These are phyloP conservation scores for Septoria petroselini DNA, from an alignment of 2,329 filamentous ascomycete genomes.

Conservation along the genomic window DNA sequence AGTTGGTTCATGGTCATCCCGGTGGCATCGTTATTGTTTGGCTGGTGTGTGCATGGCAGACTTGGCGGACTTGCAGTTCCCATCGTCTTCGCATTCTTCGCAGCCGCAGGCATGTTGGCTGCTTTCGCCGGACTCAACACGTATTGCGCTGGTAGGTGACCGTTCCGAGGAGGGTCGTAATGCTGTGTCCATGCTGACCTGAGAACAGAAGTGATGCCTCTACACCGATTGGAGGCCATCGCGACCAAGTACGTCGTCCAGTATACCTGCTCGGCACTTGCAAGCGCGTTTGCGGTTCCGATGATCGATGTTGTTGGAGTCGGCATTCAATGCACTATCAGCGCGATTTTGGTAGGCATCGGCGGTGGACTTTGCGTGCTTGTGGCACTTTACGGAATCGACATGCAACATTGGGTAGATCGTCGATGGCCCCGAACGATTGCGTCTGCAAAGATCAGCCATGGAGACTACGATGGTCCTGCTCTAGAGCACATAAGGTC, in stretches of 20 bases:
- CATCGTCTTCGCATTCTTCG: constrained; percentile 66
- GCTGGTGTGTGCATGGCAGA: constrained; percentile 56
- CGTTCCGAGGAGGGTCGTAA: constrained; percentile 3
- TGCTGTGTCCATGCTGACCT: background rate
- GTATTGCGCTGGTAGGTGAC: constrained; percentile 59
- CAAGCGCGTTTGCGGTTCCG: constrained; percentile 66
- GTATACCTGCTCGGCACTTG: constrained; percentile 68
- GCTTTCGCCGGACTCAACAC: constrained; percentile 71
- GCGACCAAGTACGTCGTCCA: constrained; percentile 74
- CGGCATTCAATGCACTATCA: constrained; percentile 51
- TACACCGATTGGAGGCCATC: constrained; percentile 62
- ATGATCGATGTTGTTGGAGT: constrained; percentile 68
- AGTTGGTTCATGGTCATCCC: constrained; percentile 57
- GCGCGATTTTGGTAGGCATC: constrained; percentile 24
- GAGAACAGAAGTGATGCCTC: constrained; percentile 66
- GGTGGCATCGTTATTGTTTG: constrained; percentile 61
- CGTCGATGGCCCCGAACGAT: constrained; percentile 3
- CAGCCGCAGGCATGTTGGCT: constrained; percentile 67
- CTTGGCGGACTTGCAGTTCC: constrained; percentile 57
- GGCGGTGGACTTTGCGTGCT: constrained; percentile 21
- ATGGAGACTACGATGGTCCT: constrained; percentile 2
- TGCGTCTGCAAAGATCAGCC: background rate
- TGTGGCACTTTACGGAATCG: constrained; percentile 19
- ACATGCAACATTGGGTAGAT: constrained; percentile 26
- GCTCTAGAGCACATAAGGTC: constrained; percentile 7